Conservation (phyloP, 768 basidiomycete species). For the Macrolepiota fuliginosa region DNA sequence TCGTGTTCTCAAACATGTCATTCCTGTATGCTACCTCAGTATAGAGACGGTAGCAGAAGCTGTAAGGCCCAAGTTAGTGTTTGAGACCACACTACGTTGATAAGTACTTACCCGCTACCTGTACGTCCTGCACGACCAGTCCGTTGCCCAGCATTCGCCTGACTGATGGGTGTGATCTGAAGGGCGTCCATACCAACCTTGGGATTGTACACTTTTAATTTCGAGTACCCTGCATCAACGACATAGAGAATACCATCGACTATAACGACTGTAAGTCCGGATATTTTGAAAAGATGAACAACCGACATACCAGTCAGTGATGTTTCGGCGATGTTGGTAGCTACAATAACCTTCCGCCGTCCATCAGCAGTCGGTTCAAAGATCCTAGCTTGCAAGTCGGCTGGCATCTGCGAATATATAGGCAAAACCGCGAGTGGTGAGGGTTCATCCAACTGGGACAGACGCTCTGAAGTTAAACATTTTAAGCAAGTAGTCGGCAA, state of each 20-base stretch:
- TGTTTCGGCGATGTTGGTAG: constrained; percentile 98
- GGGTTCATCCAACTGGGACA: constrained; percentile 90
- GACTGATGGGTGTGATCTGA: constrained; percentile 98
- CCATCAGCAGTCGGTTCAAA: constrained; percentile 95
- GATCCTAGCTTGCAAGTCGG: constrained; percentile 97
- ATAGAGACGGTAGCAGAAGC: constrained; percentile 94
- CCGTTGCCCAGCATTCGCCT: constrained; percentile 96
- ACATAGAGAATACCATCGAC: constrained; percentile 98
- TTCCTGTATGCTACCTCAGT: constrained; percentile 97
- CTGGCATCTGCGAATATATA: constrained; percentile 99
- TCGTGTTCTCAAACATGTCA: constrained; percentile 93
- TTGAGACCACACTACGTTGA: not conserved
- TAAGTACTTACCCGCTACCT: constrained; percentile 75
- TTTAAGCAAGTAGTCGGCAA: not conserved
- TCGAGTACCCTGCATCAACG: constrained; percentile 95
- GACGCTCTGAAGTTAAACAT: constrained; percentile 60
- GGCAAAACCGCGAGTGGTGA: constrained; percentile 87
- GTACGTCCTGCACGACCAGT: constrained; percentile 97
- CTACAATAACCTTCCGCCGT: constrained; percentile 94
- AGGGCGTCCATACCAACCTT: constrained; percentile 99
- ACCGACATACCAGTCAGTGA: constrained; percentile 76
- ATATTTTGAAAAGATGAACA: not conserved
- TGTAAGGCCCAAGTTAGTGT: constrained; percentile 23
- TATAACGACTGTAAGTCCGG: constrained; percentile 24
- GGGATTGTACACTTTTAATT: constrained; percentile 98